Conservation (phyloP, 306 rosid genomes). For the Trifolium dubium region DNA sequence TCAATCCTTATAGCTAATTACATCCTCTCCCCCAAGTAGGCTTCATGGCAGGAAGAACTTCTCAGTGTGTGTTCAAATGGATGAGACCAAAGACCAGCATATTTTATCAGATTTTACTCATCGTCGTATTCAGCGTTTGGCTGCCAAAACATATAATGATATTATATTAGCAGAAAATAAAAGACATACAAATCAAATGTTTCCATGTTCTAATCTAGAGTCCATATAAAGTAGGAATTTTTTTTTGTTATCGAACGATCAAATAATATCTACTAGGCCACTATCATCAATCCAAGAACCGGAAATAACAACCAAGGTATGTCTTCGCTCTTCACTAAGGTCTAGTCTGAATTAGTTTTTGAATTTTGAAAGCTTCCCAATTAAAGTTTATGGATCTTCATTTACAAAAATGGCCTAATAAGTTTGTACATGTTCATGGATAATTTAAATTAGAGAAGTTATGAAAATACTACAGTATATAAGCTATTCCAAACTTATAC, state of each 20-base stretch:
- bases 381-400: not conserved
- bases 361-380: not conserved
- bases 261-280: constrained; percentile 7
- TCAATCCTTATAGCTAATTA: not conserved
- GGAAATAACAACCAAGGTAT: not conserved
- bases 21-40: constrained; percentile 13
- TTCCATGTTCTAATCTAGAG: not conserved
- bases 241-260: constrained; percentile 4
- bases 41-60: constrained; percentile 22
- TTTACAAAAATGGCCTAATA: not conserved
- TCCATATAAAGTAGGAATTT: constrained; percentile 6
- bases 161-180: not conserved
- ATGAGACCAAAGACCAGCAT: constrained; percentile 3
- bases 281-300: constrained; percentile 11
- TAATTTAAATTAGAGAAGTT: not conserved
- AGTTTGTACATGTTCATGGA: not conserved
- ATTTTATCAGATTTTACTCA: not conserved
- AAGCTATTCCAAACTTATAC: not conserved
- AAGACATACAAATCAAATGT: constrained; percentile 18
- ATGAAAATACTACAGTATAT: not conserved
- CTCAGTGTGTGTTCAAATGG: constrained; percentile 18
- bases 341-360: not conserved
- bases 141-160: constrained; percentile 17
- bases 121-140: not conserved
- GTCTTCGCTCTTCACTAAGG: not conserved